Percentiles rank a stretch among this genome's conserved stretches.
Conservation (phyloP, 129 eudicot species). For the Smallanthus sonchifolius region DNA sequence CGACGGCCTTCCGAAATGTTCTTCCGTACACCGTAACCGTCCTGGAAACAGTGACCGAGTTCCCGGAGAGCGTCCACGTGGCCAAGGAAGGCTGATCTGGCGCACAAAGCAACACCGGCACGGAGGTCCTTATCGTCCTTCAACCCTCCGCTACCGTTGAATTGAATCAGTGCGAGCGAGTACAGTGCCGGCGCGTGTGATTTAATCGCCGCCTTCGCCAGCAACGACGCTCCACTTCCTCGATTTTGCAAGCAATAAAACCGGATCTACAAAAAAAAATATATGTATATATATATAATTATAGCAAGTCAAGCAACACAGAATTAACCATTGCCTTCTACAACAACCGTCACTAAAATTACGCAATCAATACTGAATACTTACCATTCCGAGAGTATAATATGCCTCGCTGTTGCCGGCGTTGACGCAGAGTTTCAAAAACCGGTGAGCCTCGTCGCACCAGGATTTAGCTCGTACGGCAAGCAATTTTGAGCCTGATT, state of each 20-base stretch:
- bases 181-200: conserved; percentile 49
- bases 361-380: neutral
- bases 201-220: conserved; percentile 57
- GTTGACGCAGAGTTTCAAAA: conserved; percentile 26
- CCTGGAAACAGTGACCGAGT: conserved; percentile 56
- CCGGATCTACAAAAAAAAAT: conserved; percentile 39
- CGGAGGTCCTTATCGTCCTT: conserved; percentile 35
- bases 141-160: conserved; percentile 53
- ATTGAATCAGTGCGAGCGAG: conserved; percentile 52
- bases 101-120: conserved; percentile 51
- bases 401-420: conserved; percentile 44
- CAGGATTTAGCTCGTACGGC: conserved; percentile 41
- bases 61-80: conserved; percentile 52
- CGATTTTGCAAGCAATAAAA: conserved; percentile 49
- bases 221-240: conserved; percentile 41
- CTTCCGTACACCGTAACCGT: conserved; percentile 52
- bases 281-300: no score
- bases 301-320: neutral
- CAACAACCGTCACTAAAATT: neutral
- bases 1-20: conserved; percentile 38
- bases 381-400: conserved; percentile 53
- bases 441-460: conserved; percentile 42
- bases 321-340: neutral
- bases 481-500: conserved; percentile 27
- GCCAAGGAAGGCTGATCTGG: conserved; percentile 50